Percentiles rank a stretch among this genome's conserved stretches.
These are phyloP conservation scores for Malassezia equina DNA, from an alignment of 1,284 basidiomycete species.

Conservation along the genomic window DNA sequence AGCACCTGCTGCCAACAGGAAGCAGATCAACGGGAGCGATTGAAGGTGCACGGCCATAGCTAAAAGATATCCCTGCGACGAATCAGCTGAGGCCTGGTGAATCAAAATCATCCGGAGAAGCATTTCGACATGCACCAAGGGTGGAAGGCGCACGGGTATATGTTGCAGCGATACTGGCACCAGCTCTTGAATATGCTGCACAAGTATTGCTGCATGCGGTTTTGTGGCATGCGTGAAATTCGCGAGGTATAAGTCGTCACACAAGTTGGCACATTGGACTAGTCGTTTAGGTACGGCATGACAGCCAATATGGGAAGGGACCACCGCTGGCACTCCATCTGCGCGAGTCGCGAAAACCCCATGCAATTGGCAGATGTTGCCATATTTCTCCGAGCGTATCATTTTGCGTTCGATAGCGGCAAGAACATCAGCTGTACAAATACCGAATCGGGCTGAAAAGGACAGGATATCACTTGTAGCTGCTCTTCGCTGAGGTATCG, in stretches of 20 bases:
- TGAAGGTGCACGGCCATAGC: slow-evolving; percentile 5
- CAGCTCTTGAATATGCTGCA: neutral
- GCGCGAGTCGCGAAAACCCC: slow-evolving; percentile 3
- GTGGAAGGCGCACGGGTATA: slow-evolving; percentile 1
- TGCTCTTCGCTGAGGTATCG: neutral
- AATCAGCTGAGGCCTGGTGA: slow-evolving; percentile 13
- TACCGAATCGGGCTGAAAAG: slow-evolving; percentile 12
- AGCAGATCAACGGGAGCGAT: slow-evolving; percentile 7
- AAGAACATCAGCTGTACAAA: slow-evolving; percentile 9
- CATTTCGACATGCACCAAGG: slow-evolving; percentile 4
- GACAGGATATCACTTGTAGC: slow-evolving; percentile 15
- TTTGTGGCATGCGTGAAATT: neutral
- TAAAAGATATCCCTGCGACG: slow-evolving; percentile 9
- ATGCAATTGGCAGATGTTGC: slow-evolving; percentile 13
- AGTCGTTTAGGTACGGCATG: slow-evolving; percentile 11
- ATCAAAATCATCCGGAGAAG: slow-evolving; percentile 11
- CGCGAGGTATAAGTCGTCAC: neutral
- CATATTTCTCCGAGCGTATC: neutral
- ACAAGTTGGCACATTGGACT: neutral
- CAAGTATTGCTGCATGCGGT: neutral
- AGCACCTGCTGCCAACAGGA: slow-evolving; percentile 11
- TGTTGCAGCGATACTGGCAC: neutral
- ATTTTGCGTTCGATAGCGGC: neutral
- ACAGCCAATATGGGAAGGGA: slow-evolving; percentile 6
- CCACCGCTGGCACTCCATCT: neutral